Evolutionary conservation across 306 rosid genomes (phyloP).

Genomic region (Medicago ruthenica): DNA sequence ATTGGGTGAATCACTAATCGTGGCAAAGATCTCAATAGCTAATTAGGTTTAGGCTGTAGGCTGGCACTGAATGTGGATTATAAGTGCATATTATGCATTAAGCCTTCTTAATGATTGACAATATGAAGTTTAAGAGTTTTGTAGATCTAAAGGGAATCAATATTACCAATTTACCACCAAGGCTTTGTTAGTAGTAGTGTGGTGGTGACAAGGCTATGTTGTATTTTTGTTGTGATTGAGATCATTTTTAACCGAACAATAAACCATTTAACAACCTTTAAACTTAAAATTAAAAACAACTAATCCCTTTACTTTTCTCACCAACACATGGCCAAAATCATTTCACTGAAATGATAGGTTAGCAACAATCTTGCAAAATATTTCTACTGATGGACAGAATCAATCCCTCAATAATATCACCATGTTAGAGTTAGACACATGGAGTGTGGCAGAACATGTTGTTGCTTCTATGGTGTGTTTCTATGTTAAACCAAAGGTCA

Average conservation of each 20-base stretch:
- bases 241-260: too few species aligned
- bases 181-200: too few species aligned
- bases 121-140: not conserved
- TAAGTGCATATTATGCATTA: not conserved
- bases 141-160: not conserved
- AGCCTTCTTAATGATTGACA: not conserved
- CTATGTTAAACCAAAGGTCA: too few species aligned
- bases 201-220: too few species aligned
- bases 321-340: conserved; percentile 31
- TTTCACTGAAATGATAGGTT: not conserved
- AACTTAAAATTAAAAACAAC: too few species aligned
- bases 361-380: conserved; percentile 21
- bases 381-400: conserved; percentile 18
- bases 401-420: conserved; percentile 25
- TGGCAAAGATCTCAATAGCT: conserved; percentile 6
- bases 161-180: too few species aligned
- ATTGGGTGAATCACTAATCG: not conserved
- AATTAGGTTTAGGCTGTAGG: conserved; percentile 16
- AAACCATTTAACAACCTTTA: too few species aligned
- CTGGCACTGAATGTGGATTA: not conserved
- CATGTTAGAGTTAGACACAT: conserved; percentile 32
- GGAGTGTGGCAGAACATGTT: conserved; percentile 32
- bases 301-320: not conserved
- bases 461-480: too few species aligned
- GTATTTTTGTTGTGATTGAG: too few species aligned